Evolutionary conservation across 495 filamentous ascomycete species (phyloP).

Genomic region (Neurospora tetraspora): DNA sequence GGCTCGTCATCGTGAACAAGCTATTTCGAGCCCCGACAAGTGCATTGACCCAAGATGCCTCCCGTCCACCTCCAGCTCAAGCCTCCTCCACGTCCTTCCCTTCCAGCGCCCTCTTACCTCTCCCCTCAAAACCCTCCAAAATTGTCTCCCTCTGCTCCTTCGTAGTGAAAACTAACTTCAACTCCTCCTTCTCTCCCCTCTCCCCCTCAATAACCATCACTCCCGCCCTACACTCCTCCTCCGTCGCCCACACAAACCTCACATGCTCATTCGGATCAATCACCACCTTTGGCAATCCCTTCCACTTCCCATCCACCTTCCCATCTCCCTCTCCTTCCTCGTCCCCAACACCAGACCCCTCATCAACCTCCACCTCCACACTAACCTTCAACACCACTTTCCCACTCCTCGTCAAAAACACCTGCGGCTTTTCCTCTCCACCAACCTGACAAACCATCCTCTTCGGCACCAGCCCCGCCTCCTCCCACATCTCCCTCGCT

Average conservation of each 20-base stretch:
- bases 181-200: slow-evolving; percentile 5
- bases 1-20: too few relatives aligned
- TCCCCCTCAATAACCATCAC: slow-evolving; percentile 1
- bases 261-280: slow-evolving; percentile 36
- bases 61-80: not conserved
- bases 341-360: not conserved
- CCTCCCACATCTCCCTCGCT: slow-evolving; percentile 47
- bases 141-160: slow-evolving; percentile 16
- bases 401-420: slow-evolving; percentile 31
- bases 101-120: slow-evolving; percentile 5
- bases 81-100: not conserved
- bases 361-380: slow-evolving; percentile 30
- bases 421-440: not conserved
- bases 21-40: too few relatives aligned
- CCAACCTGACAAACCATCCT: slow-evolving; percentile 29
- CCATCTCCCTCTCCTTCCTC: not conserved
- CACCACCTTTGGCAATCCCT: slow-evolving; percentile 17
- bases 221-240: slow-evolving; percentile 28
- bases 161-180: slow-evolving; percentile 24
- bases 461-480: slow-evolving; percentile 34
- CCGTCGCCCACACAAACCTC: slow-evolving; percentile 32
- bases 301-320: not conserved
- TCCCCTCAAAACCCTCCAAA: slow-evolving; percentile 21
- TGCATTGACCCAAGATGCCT: not conserved
- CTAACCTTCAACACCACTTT: slow-evolving; percentile 23